Percentiles rank a stretch among this genome's conserved stretches.
phyloP scores from a whole-genome alignment of 2,329 filamentous ascomycete genomes.

The Cladophialophora psammophila region DNA sequence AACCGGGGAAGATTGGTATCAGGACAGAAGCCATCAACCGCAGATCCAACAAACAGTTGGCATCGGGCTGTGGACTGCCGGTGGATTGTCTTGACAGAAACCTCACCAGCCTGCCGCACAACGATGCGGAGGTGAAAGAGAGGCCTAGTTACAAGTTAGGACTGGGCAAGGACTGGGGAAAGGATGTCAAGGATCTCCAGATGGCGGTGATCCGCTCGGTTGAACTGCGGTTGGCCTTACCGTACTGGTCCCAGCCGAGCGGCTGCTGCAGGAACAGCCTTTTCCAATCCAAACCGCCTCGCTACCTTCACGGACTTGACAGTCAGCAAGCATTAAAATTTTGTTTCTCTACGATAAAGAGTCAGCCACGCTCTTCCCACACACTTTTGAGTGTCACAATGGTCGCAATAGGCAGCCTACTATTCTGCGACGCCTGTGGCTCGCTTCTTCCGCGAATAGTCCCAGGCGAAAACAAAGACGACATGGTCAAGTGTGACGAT shows the following conservation, averaged over 20 bases:
- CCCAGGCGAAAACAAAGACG: slow-evolving; percentile 67
- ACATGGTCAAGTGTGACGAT: slow-evolving; percentile 80
- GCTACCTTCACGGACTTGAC: not conserved
- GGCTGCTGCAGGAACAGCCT: slow-evolving; percentile 1
- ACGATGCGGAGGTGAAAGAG: not conserved
- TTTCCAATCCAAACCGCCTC: not conserved
- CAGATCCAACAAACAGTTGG: not conserved
- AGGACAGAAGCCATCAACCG: slow-evolving; percentile 1
- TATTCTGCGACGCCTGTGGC: slow-evolving; percentile 93
- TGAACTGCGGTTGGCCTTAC: not conserved
- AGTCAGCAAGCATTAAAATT: slow-evolving; percentile 8
- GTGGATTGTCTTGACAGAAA: not conserved
- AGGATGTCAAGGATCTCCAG: not conserved
- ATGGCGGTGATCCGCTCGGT: not conserved
- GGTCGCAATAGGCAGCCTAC: slow-evolving; percentile 87
- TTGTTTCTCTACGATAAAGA: not conserved
- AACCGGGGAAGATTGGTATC: not conserved
- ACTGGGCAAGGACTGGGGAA: not conserved
- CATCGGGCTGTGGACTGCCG: not conserved
- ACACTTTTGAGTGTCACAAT: slow-evolving; percentile 57
- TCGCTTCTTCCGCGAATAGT: slow-evolving; percentile 84
- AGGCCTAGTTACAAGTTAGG: not conserved
- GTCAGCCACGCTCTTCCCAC: not conserved
- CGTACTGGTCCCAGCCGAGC: not conserved
- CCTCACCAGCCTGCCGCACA: not conserved